Conservation (phyloP, 1,139 yeast genomes). For the Scheffersomyces insectosa region DNA sequence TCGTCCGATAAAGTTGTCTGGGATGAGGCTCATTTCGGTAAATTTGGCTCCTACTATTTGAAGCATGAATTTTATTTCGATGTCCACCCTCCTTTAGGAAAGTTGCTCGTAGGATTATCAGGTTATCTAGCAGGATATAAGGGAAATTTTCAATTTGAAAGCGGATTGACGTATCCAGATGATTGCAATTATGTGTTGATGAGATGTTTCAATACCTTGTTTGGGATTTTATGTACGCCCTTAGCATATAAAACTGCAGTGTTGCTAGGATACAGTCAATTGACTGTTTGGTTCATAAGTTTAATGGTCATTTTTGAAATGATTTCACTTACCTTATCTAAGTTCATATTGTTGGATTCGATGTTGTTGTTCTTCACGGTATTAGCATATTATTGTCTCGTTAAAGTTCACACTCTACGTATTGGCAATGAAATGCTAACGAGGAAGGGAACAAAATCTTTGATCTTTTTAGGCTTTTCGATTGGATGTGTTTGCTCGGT, state of each 20-base stretch:
- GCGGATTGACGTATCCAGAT: slow-evolving; percentile 58
- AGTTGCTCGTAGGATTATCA: slow-evolving; percentile 65
- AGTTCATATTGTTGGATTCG: slow-evolving; percentile 72
- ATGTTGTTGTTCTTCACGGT: slow-evolving; percentile 72
- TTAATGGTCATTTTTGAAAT: slow-evolving; percentile 66
- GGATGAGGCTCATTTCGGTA: slow-evolving; percentile 94
- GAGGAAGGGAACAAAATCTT: slow-evolving; percentile 52
- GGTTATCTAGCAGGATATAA: slow-evolving; percentile 70
- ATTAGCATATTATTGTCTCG: slow-evolving; percentile 57
- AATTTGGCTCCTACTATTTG: slow-evolving; percentile 63
- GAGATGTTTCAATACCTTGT: slow-evolving; percentile 66
- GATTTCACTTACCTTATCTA: slow-evolving; percentile 64
- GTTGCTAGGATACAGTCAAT: slow-evolving; percentile 44
- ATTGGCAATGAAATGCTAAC: slow-evolving; percentile 40
- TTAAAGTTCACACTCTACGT: slow-evolving; percentile 53
- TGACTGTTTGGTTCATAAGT: slow-evolving; percentile 54
- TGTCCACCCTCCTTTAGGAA: slow-evolving; percentile 80
- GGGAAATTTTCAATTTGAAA: slow-evolving; percentile 65
- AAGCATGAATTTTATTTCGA: slow-evolving; percentile 71
- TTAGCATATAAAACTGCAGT: slow-evolving; percentile 62
- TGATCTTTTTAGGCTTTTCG: slow-evolving; percentile 69
- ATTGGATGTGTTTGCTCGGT: slow-evolving; percentile 93
- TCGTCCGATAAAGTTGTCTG: slow-evolving; percentile 71
- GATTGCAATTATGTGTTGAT: slow-evolving; percentile 54
- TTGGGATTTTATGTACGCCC: slow-evolving; percentile 65